Base-by-base conservation (phyloP, 106 monocot species). In the Acorus calamus region DNA sequence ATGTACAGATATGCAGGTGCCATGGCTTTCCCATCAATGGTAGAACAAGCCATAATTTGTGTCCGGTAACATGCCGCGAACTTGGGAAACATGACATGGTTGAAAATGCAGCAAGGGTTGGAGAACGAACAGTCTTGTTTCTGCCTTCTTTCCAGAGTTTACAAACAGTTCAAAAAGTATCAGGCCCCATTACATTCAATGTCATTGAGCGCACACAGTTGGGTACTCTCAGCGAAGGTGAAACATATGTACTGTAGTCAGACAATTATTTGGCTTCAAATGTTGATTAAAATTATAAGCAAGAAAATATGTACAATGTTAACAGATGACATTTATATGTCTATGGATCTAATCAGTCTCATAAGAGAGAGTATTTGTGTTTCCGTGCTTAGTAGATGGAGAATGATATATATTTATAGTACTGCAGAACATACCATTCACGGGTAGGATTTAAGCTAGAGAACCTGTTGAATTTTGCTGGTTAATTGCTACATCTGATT, bases 151-250 rank as follows among this genome's bases (percentile, higher is more conserved):
- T 78, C 60, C 82, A 82, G 14, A 74, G 67, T 3, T 57, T 47
- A 69, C 51, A 69, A 49, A 66, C 68, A 10, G 47, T 78, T 48
- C 77, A 65, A 63, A 69, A 44, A 61, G 54, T 74, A 11, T 71
- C 82, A 61, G 52, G 28, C 7, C 78, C 75, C 6, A 74, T 88
- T 45, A 73, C 49, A 50, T 85, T 93, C 55, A 66, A 78, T 76
- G 88, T 93, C 50, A 66, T 81, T 63, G 92, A 93, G 43, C 85
- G 92, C 61, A 88, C 88, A 60, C 76, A 64, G 57, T 74, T 93
- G 66, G 73, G 78, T 42, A 71, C 88, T 44, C 49, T 93, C 56
- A 69, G 78, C 72, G 92, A 93, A 93, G 92, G 92, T 88, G 75
- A 41, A 13, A 49, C 9, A 48, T 42, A 11, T 41, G 13, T 42